These are phyloP conservation scores for Agapanthus africanus DNA, from an alignment of 106 monocot species.

Conservation along the genomic window DNA sequence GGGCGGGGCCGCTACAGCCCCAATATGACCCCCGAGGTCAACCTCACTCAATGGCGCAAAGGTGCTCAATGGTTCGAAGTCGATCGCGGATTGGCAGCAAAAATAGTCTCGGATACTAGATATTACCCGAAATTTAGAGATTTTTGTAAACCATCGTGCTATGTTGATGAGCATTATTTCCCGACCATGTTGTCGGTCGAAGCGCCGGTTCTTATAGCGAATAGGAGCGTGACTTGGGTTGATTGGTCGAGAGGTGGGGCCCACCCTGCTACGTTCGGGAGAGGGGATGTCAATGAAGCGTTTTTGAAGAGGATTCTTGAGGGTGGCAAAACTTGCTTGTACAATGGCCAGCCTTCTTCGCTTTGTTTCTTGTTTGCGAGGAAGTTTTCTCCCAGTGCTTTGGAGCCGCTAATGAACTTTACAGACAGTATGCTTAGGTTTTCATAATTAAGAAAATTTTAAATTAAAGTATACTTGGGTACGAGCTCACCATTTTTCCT, in stretches of 20 bases:
- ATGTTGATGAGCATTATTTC: conserved; percentile 77
- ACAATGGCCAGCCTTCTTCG: conserved; percentile 23
- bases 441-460: no score
- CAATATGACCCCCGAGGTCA: conserved; percentile 40
- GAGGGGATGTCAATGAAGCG: conserved; percentile 26
- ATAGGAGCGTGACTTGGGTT: conserved; percentile 30
- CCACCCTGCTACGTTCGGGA: conserved; percentile 50
- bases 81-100: conserved; percentile 25
- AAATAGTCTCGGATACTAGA: conserved; percentile 32
- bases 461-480: no score
- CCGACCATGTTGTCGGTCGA: conserved; percentile 57
- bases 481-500: no score
- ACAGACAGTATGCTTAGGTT: conserved; percentile 23
- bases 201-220: conserved; percentile 30
- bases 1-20: conserved; percentile 52
- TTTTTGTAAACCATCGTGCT: conserved; percentile 48
- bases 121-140: conserved; percentile 48
- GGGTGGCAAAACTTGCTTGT: conserved; percentile 19
- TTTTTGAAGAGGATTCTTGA: conserved; percentile 25
- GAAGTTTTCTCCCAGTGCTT: conserved; percentile 50
- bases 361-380: conserved; percentile 51
- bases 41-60: conserved; percentile 51
- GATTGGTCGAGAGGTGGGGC: conserved; percentile 63
- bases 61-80: conserved; percentile 76
- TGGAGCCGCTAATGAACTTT: conserved; percentile 32